A percentile compares a stretch with the other conserved stretches of the same genome.
Evolutionary conservation across 2,329 filamentous ascomycete species (phyloP).

Genomic region (Rhynchosporium graminicola): DNA sequence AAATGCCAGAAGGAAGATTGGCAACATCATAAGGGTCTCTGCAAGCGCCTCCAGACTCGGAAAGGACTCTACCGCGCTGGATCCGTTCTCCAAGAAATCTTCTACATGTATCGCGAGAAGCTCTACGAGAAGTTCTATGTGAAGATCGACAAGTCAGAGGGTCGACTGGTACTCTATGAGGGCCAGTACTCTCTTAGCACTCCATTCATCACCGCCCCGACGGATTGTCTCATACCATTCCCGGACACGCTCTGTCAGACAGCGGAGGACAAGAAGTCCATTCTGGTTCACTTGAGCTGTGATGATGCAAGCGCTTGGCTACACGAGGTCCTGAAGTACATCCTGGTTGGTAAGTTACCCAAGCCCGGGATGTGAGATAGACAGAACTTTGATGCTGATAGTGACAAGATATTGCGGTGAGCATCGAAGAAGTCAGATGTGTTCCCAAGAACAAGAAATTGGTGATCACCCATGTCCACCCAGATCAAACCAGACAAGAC

Average conservation of each 20-base stretch:
- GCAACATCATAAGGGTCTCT: slow-evolving; percentile 10
- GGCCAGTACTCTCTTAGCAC: not conserved
- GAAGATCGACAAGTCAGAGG: slow-evolving; percentile 13
- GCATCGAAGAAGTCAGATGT: slow-evolving; percentile 10
- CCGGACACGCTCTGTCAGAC: not conserved
- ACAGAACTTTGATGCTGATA: no score
- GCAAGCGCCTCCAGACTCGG: not conserved
- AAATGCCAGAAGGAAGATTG: slow-evolving; percentile 18
- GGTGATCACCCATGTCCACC: not conserved
- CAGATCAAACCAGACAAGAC: not conserved
- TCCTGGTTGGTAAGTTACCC: slow-evolving; percentile 11
- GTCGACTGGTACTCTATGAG: slow-evolving; percentile 7
- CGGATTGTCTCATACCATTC: not conserved
- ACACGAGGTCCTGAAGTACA: slow-evolving; percentile 18
- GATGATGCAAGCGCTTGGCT: slow-evolving; percentile 18
- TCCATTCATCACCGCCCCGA: not conserved
- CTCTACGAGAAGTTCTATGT: slow-evolving; percentile 16
- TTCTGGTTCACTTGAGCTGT: slow-evolving; percentile 12
- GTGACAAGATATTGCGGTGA: slow-evolving; percentile 8
- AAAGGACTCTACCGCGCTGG: slow-evolving; percentile 17
- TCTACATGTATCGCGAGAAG: slow-evolving; percentile 18
- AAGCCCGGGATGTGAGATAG: no score
- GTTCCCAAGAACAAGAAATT: not conserved
- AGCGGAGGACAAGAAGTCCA: slow-evolving; percentile 6
- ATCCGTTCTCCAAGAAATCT: slow-evolving; percentile 13